Percentiles rank a stretch among this genome's conserved stretches.
Conservation (phyloP, 306 rosid genomes). For the Citrullus mucosospermus region DNA sequence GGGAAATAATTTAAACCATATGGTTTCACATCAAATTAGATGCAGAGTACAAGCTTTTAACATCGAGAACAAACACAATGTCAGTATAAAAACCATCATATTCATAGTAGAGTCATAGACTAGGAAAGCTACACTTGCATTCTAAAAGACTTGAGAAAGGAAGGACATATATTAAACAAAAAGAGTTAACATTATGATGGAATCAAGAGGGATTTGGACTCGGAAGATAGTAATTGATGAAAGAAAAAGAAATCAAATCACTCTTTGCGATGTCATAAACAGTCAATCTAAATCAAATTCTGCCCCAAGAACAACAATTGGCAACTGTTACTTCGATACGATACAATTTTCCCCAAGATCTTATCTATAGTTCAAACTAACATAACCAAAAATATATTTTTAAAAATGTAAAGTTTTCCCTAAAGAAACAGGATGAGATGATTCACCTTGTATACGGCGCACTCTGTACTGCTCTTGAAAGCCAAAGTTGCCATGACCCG, state of each 20-base stretch:
- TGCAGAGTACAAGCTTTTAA: slow-evolving; percentile 3
- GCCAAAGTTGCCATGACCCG: slow-evolving; percentile 72
- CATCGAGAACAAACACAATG: background rate
- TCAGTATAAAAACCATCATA: background rate
- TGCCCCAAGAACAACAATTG: background rate
- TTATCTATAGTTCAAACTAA: background rate
- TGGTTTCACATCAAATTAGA: slow-evolving; percentile 7
- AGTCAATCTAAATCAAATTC: background rate
- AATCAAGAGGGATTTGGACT: background rate
- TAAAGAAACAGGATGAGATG: background rate
- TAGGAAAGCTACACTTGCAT: background rate
- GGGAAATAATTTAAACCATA: background rate
- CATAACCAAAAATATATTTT: background rate
- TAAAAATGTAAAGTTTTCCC: background rate
- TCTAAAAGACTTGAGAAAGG: no score
- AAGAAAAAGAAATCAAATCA: background rate
- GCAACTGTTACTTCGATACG: background rate
- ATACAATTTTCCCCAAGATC: background rate
- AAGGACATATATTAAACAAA: background rate
- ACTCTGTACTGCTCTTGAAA: slow-evolving; percentile 71
- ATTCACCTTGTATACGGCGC: slow-evolving; percentile 76
- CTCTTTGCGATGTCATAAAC: background rate
- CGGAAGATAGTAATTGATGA: background rate
- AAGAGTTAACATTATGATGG: background rate
- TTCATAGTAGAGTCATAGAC: background rate